phyloP scores from a whole-genome alignment of 2,329 filamentous ascomycete genomes.

The Ceratocystis harringtonii region DNA sequence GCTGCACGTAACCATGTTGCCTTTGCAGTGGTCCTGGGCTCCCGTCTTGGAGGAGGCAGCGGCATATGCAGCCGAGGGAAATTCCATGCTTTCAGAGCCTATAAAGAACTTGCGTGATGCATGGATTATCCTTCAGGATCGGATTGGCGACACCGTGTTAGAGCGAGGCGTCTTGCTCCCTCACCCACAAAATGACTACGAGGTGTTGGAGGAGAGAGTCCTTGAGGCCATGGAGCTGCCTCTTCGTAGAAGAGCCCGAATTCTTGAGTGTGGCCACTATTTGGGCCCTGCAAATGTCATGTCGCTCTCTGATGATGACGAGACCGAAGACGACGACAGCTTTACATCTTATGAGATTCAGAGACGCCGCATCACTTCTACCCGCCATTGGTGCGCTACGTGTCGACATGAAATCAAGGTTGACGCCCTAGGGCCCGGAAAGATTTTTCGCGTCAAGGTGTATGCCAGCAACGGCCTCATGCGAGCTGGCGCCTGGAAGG shows the following conservation, averaged over 20 bases:
- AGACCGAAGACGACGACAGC: conserved; percentile 29
- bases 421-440: conserved; percentile 37
- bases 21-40: conserved; percentile 51
- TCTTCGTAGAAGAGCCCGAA: conserved; percentile 45
- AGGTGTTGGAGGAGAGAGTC: conserved; percentile 62
- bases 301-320: conserved; percentile 26
- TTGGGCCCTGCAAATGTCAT: conserved; percentile 43
- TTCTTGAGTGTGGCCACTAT: conserved; percentile 65
- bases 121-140: conserved; percentile 53
- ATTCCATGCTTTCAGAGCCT: conserved; percentile 25
- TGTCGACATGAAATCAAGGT: conserved; percentile 41
- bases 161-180: conserved; percentile 60
- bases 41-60: conserved; percentile 32
- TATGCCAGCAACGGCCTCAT: conserved; percentile 93
- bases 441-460: conserved; percentile 65
- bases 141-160: conserved; percentile 56
- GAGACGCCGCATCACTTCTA: conserved; percentile 11
- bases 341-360: conserved; percentile 17
- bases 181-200: conserved; percentile 67
- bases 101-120: conserved; percentile 42
- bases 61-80: conserved; percentile 22
- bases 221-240: conserved; percentile 61
- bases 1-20: conserved; percentile 62
- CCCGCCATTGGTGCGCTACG: conserved; percentile 39
- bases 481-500: conserved; percentile 79